Evolutionary conservation across 129 eudicot genomes (phyloP).

Genomic region (Artemisia argyi): DNA sequence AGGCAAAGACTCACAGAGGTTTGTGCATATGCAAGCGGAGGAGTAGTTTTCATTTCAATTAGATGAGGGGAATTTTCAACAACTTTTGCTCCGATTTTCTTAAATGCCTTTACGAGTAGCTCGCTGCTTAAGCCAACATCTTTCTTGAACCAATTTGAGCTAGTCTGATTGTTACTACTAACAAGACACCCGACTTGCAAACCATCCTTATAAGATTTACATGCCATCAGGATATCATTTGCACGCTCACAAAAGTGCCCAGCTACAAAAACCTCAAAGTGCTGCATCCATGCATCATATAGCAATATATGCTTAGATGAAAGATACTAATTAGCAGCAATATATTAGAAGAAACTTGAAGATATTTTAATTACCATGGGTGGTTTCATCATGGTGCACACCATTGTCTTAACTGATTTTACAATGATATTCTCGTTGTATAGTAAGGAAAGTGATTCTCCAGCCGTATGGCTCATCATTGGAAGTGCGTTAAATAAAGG

Average conservation of each 20-base stretch:
- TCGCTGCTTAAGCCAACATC: neutral
- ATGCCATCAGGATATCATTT: neutral
- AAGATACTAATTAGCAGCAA: neutral
- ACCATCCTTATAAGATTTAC: neutral
- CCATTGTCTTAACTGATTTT: neutral
- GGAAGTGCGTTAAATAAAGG: neutral
- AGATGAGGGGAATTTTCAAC: neutral
- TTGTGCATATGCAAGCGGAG: neutral
- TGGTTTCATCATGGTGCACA: neutral
- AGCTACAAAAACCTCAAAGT: neutral
- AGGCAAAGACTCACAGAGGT: constrained; percentile 7
- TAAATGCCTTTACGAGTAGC: neutral
- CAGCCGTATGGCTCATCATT: neutral
- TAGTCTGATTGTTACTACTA: neutral
- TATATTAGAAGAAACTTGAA: neutral
- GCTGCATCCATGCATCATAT: neutral
- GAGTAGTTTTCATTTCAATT: neutral
- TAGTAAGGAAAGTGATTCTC: neutral
- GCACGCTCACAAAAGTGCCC: neutral
- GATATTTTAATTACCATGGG: neutral
- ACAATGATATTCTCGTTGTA: neutral
- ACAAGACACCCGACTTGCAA: neutral
- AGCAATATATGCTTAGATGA: neutral
- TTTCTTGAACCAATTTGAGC: neutral
- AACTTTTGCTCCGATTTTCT: neutral